Evolutionary conservation across 148 eudicot species (phyloP).

Genomic region (Pouteria glomerata): DNA sequence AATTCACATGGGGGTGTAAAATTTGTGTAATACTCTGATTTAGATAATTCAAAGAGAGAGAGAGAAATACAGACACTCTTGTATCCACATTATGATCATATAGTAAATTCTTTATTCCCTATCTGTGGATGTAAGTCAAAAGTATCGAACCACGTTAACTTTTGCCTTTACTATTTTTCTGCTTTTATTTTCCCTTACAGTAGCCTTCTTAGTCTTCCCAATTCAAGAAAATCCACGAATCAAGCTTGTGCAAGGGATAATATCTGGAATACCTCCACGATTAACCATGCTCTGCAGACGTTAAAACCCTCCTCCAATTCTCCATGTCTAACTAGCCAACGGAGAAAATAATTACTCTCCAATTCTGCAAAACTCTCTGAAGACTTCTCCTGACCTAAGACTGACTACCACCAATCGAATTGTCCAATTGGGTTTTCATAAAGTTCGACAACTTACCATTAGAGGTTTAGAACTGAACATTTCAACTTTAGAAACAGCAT

Average conservation of each 20-base stretch:
- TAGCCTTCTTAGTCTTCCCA: conserved; percentile 59
- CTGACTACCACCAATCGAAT: conserved; percentile 9
- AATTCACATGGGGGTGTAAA: too few species aligned
- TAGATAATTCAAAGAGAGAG: too few species aligned
- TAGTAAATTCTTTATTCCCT: too few species aligned
- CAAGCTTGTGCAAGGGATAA: conserved; percentile 58
- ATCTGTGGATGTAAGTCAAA: too few species aligned
- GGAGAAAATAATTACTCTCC: conserved; percentile 48
- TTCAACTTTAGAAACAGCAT: conserved; percentile 35
- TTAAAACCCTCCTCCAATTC: conserved; percentile 47
- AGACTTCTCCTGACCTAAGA: conserved; percentile 17
- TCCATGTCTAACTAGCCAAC: conserved; percentile 52
- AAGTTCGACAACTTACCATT: conserved; percentile 29
- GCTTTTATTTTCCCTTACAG: too few species aligned
- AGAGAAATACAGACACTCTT: too few species aligned
- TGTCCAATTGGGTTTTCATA: conserved; percentile 20
- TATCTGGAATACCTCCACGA: conserved; percentile 61
- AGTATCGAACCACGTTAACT: too few species aligned
- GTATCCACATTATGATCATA: too few species aligned
- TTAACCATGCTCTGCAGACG: conserved; percentile 51
- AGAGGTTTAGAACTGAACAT: conserved; percentile 25
- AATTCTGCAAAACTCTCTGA: conserved; percentile 48
- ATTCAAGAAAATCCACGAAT: conserved; percentile 56
- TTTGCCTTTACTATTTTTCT: too few species aligned
- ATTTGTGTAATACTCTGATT: too few species aligned